Evolutionary conservation across 225 moss, liverwort and hornwort genomes (phyloP).

Genomic region (Ulota crispa): DNA sequence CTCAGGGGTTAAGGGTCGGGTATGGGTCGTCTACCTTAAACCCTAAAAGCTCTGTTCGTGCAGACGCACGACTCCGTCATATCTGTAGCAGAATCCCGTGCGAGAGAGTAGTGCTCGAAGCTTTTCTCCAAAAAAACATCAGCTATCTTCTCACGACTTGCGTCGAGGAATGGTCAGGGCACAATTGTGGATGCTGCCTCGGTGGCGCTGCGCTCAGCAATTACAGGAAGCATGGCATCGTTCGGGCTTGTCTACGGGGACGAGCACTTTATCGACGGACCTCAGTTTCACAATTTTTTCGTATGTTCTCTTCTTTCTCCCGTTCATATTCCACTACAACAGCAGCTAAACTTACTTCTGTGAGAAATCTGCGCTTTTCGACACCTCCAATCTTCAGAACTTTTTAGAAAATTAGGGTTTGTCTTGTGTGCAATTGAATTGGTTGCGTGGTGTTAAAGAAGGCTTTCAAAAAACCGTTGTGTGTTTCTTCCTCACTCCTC

Average conservation of each 20-base stretch:
- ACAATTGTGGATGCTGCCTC: constrained; percentile 29
- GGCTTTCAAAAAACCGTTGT: constrained; percentile 12
- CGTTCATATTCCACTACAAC: neutral
- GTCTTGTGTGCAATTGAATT: neutral
- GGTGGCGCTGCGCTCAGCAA: constrained; percentile 21
- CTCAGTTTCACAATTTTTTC: neutral
- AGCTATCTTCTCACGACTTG: neutral
- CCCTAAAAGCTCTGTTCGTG: too few relatives aligned
- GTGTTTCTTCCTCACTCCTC: neutral
- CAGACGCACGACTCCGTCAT: too few relatives aligned
- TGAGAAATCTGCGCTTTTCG: neutral
- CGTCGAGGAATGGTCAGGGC: constrained; percentile 9
- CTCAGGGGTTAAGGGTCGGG: too few relatives aligned
- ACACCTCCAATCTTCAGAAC: neutral
- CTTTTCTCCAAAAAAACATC: too few relatives aligned
- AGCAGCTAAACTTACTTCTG: neutral
- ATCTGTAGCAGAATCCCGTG: too few relatives aligned
- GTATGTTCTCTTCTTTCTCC: constrained; percentile 6
- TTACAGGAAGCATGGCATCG: constrained; percentile 34
- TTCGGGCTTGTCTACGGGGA: neutral
- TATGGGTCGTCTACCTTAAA: too few relatives aligned
- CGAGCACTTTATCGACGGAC: neutral
- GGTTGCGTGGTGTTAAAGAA: neutral
- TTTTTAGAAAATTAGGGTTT: neutral
- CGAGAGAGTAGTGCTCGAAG: too few relatives aligned